phyloP scores from a whole-genome alignment of 768 basidiomycete species.

The Cystobasidium ongulense region DNA sequence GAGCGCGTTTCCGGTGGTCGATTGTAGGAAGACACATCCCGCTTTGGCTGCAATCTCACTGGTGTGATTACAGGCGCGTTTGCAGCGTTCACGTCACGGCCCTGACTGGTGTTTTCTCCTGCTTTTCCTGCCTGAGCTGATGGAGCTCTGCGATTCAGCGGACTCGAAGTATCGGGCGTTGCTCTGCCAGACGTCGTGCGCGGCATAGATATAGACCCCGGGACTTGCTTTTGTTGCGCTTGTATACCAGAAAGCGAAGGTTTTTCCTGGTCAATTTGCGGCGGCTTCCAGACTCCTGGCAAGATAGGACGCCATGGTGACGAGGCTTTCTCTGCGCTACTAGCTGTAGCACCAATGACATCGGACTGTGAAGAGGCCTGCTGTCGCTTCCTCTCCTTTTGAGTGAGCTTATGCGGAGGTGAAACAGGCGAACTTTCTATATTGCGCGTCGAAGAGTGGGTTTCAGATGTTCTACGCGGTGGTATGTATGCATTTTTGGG shows the following conservation, averaged over 20 bases:
- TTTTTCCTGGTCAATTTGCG: not conserved
- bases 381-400: conserved; percentile 27
- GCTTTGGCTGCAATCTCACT: conserved; percentile 4
- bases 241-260: not conserved
- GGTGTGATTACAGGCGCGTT: conserved; percentile 39
- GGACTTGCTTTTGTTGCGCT: not conserved
- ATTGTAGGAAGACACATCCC: not conserved
- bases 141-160: not conserved
- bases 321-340: not conserved
- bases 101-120: not conserved
- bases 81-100: not conserved
- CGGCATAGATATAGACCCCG: not conserved
- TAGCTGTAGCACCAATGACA: not conserved
- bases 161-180: not conserved
- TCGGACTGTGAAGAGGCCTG: not conserved
- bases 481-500: not conserved
- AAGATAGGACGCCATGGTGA: conserved; percentile 7
- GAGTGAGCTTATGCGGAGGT: not conserved
- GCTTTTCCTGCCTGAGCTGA: not conserved
- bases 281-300: conserved; percentile 25
- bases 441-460: not conserved
- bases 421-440: not conserved
- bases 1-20: conserved; percentile 21
- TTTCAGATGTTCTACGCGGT: not conserved
- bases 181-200: not conserved